Conservation (phyloP, 1,139 yeast genomes). For the Nakaseomyces sp. region DNA sequence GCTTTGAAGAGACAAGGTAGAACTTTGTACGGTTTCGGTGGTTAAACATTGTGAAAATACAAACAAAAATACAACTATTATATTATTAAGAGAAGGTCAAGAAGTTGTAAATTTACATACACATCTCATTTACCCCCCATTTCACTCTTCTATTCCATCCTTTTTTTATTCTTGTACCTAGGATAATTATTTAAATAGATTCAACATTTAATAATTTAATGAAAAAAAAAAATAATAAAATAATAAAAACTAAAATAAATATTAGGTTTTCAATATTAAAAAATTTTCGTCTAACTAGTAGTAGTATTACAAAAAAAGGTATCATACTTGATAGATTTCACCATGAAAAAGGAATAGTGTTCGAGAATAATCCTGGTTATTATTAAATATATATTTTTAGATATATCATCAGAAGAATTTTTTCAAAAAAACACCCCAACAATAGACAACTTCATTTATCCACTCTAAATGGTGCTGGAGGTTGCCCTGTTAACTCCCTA, state of each 20-base stretch:
- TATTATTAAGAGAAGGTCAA: neutral
- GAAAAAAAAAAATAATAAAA: neutral
- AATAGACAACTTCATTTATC: neutral
- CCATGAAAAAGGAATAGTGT: no score
- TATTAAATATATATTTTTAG: neutral
- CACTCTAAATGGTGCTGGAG: conserved; percentile 28
- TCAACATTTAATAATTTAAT: neutral
- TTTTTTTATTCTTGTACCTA: neutral
- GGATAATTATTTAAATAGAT: neutral
- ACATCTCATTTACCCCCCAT: no score
- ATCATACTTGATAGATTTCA: no score
- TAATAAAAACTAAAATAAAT: no score
- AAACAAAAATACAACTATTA: neutral
- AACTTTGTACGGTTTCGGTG: conserved; percentile 99
- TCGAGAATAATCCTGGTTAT: no score
- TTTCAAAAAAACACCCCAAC: no score
- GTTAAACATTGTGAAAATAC: conserved; percentile 38
- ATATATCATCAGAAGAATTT: no score
- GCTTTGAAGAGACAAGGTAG: conserved; percentile 99
- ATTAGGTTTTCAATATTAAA: no score
- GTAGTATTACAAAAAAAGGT: no score
- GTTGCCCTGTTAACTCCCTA: conserved; percentile 27
- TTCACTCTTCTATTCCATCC: neutral
- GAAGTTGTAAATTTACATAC: conserved; percentile 1
- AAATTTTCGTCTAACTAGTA: no score